Percentiles rank a stretch among this genome's conserved stretches.
phyloP scores from a whole-genome alignment of 352 stramenopile genomes.

The Pythium vanterpoolii region DNA sequence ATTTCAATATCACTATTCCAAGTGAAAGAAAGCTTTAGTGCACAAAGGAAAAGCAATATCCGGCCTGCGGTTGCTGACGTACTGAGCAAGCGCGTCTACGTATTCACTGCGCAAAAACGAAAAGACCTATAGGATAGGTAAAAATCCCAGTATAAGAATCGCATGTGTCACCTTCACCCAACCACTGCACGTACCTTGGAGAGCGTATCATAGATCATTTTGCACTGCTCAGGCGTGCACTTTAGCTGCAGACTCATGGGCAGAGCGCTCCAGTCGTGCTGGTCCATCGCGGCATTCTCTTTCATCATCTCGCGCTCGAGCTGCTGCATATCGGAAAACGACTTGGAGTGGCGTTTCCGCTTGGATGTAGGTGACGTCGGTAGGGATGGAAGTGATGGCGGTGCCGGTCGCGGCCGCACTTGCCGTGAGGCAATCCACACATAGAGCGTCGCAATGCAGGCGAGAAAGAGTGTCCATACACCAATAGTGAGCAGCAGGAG shows the following conservation, averaged over 20 bases:
- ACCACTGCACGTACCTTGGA: constrained; percentile 39
- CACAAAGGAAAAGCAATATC: background rate
- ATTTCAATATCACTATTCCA: constrained; percentile 53
- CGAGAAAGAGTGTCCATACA: constrained; percentile 42
- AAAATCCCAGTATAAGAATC: background rate
- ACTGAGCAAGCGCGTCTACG: constrained; percentile 50
- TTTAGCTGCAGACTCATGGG: constrained; percentile 52
- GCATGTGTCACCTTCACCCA: background rate
- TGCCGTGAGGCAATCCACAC: constrained; percentile 81
- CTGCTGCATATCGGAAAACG: constrained; percentile 63
- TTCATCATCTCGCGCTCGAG: constrained; percentile 58
- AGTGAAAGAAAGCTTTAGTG: background rate
- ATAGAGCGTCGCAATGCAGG: constrained; percentile 52
- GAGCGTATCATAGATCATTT: constrained; percentile 76
- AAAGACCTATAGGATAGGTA: constrained; percentile 38
- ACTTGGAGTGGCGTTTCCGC: constrained; percentile 67
- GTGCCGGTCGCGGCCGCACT: constrained; percentile 53
- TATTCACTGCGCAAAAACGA: constrained; percentile 73
- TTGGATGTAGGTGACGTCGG: constrained; percentile 74
- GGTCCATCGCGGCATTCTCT: constrained; percentile 57
- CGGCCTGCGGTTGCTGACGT: constrained; percentile 6
- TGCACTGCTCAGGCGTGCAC: constrained; percentile 68
- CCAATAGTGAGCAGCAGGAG: constrained; percentile 30
- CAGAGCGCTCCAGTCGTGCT: constrained; percentile 67
- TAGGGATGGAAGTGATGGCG: constrained; percentile 28